Conservation (phyloP, 2,329 filamentous ascomycete genomes). For the Beauveria sp. region DNA sequence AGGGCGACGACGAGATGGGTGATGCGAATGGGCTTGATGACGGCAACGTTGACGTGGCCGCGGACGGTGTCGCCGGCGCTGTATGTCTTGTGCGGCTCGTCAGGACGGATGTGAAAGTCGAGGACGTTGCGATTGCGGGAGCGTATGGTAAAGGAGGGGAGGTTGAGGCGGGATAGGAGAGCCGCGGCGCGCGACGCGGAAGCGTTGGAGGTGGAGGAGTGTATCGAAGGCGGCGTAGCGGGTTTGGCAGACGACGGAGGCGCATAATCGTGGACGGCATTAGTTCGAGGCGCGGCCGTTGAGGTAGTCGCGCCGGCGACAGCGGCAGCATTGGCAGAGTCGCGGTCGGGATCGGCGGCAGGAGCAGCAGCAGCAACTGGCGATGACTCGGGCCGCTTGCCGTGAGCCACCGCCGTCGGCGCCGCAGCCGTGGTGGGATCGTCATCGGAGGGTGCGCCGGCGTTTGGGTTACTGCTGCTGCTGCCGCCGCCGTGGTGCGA, state of each 20-base stretch:
- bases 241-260: conserved; percentile 24
- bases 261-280: conserved; percentile 17
- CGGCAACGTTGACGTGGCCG: conserved; percentile 63
- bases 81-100: conserved; percentile 73
- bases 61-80: conserved; percentile 65
- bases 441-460: conserved; percentile 1
- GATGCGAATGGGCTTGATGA: conserved; percentile 66
- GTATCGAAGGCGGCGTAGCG: conserved; percentile 17
- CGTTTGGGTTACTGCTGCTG: neutral
- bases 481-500: conserved; percentile 5
- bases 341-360: neutral
- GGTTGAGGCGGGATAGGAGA: conserved; percentile 45
- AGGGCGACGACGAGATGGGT: conserved; percentile 73
- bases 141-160: conserved; percentile 42
- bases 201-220: conserved; percentile 13
- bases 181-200: conserved; percentile 22
- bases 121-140: conserved; percentile 56
- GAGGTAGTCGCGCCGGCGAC: neutral
- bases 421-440: neutral
- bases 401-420: neutral
- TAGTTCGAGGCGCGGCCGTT: conserved; percentile 14
- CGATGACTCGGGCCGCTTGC: neutral
- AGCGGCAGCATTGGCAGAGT: neutral
- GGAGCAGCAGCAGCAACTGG: neutral
- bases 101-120: conserved; percentile 70